Percentiles rank a stretch among this genome's conserved stretches.
phyloP scores from a whole-genome alignment of 163 green algal species.

The Scenedesmus sp. region DNA sequence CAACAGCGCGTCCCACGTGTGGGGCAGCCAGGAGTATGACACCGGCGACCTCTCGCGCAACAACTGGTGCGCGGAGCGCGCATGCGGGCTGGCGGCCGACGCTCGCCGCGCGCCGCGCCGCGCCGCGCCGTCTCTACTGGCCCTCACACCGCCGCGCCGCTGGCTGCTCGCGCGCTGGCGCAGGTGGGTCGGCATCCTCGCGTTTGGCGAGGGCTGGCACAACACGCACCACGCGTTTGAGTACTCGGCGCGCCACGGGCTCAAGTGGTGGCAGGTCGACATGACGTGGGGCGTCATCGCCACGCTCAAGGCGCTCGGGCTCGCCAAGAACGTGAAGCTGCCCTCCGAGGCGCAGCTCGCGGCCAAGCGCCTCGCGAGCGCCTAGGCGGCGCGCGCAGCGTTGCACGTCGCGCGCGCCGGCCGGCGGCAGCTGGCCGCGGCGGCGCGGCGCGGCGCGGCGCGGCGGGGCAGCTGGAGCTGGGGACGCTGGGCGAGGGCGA shows the following conservation, averaged over 20 bases:
- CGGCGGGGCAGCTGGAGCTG: too few species aligned
- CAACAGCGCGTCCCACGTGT: constrained; percentile 94
- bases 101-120: too few species aligned
- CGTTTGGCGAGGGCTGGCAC: constrained; percentile 97
- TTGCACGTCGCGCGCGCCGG: too few species aligned
- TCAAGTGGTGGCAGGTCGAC: constrained; percentile 96
- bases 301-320: constrained; percentile 83
- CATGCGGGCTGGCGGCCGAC: too few species aligned
- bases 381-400: neutral
- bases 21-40: constrained; percentile 93
- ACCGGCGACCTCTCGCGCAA: constrained; percentile 86
- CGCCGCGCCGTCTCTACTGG: too few species aligned
- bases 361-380: constrained; percentile 56
- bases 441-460: too few species aligned
- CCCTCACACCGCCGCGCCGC: too few species aligned
- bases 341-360: constrained; percentile 85
- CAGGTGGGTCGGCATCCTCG: constrained; percentile 90
- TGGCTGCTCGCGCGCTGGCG: too few species aligned
- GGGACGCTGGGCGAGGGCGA: too few species aligned
- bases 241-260: constrained; percentile 94
- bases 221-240: constrained; percentile 98
- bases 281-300: constrained; percentile 92
- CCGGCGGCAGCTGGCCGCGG: too few species aligned
- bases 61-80: constrained; percentile 86
- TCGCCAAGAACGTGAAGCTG: constrained; percentile 94